These are phyloP conservation scores for Phtheirospermum japonicum DNA, from an alignment of 257 asterid species.

Conservation along the genomic window DNA sequence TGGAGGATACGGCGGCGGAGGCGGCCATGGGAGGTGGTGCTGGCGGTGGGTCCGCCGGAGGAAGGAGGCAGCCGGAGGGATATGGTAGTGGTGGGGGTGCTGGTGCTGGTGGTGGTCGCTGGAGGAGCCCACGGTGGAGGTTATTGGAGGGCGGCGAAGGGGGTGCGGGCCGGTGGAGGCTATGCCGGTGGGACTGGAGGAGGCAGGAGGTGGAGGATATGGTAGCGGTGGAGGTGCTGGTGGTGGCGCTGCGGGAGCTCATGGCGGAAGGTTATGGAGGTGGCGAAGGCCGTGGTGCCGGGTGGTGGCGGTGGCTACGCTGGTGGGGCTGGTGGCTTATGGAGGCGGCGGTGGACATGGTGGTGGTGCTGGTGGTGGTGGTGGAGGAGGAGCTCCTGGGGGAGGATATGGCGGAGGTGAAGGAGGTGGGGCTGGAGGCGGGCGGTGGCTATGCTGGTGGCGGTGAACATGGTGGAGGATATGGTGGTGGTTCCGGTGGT, in stretches of 20 bases:
- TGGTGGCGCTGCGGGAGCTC: conserved; percentile 17
- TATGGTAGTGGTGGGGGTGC: background rate
- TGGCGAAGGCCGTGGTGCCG: conserved; percentile 32
- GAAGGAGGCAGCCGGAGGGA: background rate
- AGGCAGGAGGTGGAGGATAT: conserved; percentile 17
- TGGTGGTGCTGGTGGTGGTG: conserved; percentile 34
- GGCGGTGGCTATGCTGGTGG: conserved; percentile 35
- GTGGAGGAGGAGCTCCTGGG: conserved; percentile 25
- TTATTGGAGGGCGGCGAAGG: background rate
- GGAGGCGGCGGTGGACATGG: conserved; percentile 36
- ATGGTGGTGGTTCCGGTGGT: conserved; percentile 49
- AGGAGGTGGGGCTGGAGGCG: conserved; percentile 53
- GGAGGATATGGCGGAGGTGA: conserved; percentile 36
- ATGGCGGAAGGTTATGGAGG: conserved; percentile 33
- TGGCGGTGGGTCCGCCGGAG: conserved; percentile 15
- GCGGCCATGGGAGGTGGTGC: background rate
- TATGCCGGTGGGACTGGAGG: background rate
- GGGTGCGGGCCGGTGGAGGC: conserved; percentile 25
- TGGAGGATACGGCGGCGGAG: background rate
- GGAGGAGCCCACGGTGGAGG: background rate
- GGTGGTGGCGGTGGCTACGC: conserved; percentile 13
- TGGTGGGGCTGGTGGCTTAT: conserved; percentile 29
- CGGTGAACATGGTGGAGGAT: conserved; percentile 27
- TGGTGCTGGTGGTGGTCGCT: conserved; percentile 9
- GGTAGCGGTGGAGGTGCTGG: conserved; percentile 41